phyloP scores from a whole-genome alignment of 2,329 filamentous ascomycete genomes.

The Lasiodiplodia theobromae region DNA sequence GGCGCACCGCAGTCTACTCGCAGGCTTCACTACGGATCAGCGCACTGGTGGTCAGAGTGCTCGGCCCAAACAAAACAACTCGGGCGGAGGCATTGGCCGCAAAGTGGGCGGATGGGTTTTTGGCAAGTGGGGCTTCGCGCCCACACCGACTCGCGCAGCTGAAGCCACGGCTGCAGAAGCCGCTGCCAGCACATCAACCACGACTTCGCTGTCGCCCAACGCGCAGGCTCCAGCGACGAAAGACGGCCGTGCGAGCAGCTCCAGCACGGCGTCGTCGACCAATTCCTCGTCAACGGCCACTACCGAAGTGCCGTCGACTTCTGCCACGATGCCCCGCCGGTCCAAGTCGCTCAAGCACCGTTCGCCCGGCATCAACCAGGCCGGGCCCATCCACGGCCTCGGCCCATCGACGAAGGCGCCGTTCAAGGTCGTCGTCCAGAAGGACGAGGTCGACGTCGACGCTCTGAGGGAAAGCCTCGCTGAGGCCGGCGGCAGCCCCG shows the following conservation, averaged over 20 bases:
- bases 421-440: constrained; percentile 41
- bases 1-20: constrained; percentile 60
- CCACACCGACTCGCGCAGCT: constrained; percentile 32
- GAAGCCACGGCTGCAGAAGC: constrained; percentile 18
- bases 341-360: constrained; percentile 33
- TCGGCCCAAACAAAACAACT: constrained; percentile 23
- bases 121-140: constrained; percentile 67
- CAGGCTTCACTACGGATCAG: constrained; percentile 36
- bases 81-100: constrained; percentile 50
- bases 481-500: constrained; percentile 33
- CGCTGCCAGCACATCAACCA: constrained; percentile 28
- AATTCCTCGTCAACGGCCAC: constrained; percentile 12
- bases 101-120: constrained; percentile 72
- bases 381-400: constrained; percentile 49
- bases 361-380: constrained; percentile 48
- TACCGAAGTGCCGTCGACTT: constrained; percentile 3
- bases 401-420: constrained; percentile 43
- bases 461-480: constrained; percentile 47
- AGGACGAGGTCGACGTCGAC: constrained; percentile 45
- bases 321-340: constrained; percentile 7
- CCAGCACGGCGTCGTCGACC: constrained; percentile 8
- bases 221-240: constrained; percentile 14
- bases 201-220: constrained; percentile 28
- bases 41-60: constrained; percentile 18
- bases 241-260: constrained; percentile 18